Percentiles rank a stretch among this genome's conserved stretches.
Conservation (phyloP, 2,329 filamentous ascomycete species). For the Alternaria dauci region DNA sequence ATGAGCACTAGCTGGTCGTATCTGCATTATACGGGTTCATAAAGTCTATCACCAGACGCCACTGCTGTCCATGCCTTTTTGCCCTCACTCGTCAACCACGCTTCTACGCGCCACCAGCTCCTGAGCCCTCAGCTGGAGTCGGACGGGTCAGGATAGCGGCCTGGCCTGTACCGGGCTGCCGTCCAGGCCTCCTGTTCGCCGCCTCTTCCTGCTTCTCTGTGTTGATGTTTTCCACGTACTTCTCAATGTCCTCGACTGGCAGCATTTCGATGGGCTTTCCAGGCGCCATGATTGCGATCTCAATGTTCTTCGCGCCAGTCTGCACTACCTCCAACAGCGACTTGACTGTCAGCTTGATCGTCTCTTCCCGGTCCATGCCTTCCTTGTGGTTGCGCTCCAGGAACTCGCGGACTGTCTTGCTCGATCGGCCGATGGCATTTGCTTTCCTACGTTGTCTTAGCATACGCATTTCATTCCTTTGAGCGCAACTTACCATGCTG, state of each 20-base stretch:
- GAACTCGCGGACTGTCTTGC: constrained; percentile 99
- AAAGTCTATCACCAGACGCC: constrained; percentile 43
- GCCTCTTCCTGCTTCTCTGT: constrained; percentile 99
- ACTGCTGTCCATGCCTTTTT: constrained; percentile 40
- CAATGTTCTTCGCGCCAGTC: constrained; percentile 99
- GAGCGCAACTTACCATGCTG: constrained; percentile 79
- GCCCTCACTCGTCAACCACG: constrained; percentile 31
- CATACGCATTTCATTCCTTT: neutral
- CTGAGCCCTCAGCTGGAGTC: constrained; percentile 52
- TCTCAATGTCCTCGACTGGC: constrained; percentile 93
- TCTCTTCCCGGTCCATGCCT: constrained; percentile 94
- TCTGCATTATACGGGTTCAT: constrained; percentile 42
- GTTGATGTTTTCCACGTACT: constrained; percentile 98
- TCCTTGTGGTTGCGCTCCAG: constrained; percentile 99
- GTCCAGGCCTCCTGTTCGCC: constrained; percentile 81
- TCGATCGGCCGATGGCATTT: constrained; percentile 96
- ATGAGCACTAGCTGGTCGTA: constrained; percentile 34
- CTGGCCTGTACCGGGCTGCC: constrained; percentile 71
- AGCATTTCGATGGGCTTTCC: constrained; percentile 92
- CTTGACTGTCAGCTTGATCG: constrained; percentile 97
- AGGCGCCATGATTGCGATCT: constrained; percentile 97
- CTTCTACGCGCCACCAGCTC: constrained; percentile 27
- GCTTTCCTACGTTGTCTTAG: constrained; percentile 77
- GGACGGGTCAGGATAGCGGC: constrained; percentile 77
- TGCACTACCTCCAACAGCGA: constrained; percentile 97